These are phyloP conservation scores for Pleurotus citrinopileatus DNA, from an alignment of 768 basidiomycete genomes.

Conservation along the genomic window DNA sequence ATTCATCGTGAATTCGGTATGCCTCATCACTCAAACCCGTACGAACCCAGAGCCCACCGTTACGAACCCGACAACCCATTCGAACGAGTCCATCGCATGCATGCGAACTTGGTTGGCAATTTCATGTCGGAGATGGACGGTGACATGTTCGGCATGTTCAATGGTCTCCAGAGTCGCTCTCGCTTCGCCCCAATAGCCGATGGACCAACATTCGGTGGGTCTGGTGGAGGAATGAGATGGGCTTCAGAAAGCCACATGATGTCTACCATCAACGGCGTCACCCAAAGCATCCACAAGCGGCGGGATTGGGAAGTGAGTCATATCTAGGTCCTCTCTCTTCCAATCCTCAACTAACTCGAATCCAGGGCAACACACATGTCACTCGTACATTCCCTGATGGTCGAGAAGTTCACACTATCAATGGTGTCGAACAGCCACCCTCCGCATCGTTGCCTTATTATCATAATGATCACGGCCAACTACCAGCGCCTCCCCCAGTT, in stretches of 20 bases:
- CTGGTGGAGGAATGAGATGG: constrained; percentile 33
- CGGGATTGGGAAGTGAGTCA: constrained; percentile 55
- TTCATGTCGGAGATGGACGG: constrained; percentile 30
- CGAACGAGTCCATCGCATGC: constrained; percentile 29
- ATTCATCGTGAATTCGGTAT: constrained; percentile 26
- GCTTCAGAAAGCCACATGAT: constrained; percentile 55
- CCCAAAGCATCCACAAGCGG: constrained; percentile 53
- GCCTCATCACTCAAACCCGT: constrained; percentile 21
- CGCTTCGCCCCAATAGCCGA: constrained; percentile 17
- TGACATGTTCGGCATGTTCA: constrained; percentile 26
- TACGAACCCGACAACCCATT: constrained; percentile 26
- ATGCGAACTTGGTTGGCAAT: constrained; percentile 24
- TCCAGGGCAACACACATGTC: constrained; percentile 74
- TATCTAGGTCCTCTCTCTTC: constrained; percentile 1
- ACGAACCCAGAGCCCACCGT: constrained; percentile 25
- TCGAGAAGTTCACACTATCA: constrained; percentile 60
- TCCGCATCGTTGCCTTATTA: background rate
- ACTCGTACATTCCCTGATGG: constrained; percentile 67
- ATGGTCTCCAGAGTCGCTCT: constrained; percentile 19
- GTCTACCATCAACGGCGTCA: constrained; percentile 64
- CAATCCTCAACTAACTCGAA: background rate
- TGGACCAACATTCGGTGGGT: constrained; percentile 19
- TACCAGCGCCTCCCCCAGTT: constrained; percentile 3
- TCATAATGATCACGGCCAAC: background rate
- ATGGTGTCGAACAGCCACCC: constrained; percentile 59